Conservation (phyloP, 495 filamentous ascomycete species). For the Hypoxylon fragiforme region DNA sequence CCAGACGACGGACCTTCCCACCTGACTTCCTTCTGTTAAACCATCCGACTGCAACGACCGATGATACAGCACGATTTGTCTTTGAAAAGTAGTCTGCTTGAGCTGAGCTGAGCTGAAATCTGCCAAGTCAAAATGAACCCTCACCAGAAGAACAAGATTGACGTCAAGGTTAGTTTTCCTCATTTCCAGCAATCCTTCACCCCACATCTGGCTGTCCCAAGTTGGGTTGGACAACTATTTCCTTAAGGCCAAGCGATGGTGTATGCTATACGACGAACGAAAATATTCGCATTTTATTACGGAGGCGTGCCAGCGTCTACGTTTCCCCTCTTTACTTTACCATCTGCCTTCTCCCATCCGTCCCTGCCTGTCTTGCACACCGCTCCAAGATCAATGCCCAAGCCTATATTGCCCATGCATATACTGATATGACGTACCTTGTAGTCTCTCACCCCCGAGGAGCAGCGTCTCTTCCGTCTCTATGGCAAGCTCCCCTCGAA, state of each 20-base stretch:
- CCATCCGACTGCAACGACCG: slow-evolving; percentile 13
- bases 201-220: slow-evolving; percentile 11
- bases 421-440: background rate
- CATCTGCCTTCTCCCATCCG: background rate
- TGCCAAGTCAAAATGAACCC: slow-evolving; percentile 74
- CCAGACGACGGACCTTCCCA: slow-evolving; percentile 12
- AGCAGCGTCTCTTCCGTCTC: slow-evolving; percentile 91
- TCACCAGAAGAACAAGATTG: slow-evolving; percentile 94
- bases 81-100: slow-evolving; percentile 12
- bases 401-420: slow-evolving; percentile 11
- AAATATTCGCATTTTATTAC: background rate
- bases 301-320: background rate
- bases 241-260: slow-evolving; percentile 8
- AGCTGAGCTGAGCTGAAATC: slow-evolving; percentile 14
- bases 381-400: background rate
- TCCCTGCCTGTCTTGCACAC: slow-evolving; percentile 6
- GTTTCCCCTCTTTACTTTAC: slow-evolving; percentile 17
- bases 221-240: slow-evolving; percentile 16
- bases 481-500: slow-evolving; percentile 97
- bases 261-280: background rate
- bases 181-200: background rate
- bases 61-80: slow-evolving; percentile 10
- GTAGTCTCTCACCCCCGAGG: slow-evolving; percentile 85
- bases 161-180: slow-evolving; percentile 75
- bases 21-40: slow-evolving; percentile 12